Percentiles rank a stretch among this genome's conserved stretches.
These are phyloP conservation scores for Ilex paraguariensis DNA, from an alignment of 305 asterid genomes.

Conservation along the genomic window DNA sequence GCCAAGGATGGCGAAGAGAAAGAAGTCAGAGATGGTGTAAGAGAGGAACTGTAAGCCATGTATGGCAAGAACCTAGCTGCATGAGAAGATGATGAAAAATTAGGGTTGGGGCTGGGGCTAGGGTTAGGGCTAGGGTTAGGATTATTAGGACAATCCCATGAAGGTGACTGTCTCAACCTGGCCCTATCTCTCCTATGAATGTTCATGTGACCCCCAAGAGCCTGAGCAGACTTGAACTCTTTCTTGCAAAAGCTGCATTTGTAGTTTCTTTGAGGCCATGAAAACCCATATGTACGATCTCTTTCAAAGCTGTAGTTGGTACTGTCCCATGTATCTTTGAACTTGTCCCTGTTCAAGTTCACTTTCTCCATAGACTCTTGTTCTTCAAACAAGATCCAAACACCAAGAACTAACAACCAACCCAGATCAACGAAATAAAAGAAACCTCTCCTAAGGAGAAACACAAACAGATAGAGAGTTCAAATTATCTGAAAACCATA, in stretches of 20 bases:
- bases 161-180: conserved; percentile 37
- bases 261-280: conserved; percentile 74
- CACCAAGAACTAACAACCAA: no score
- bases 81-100: conserved; percentile 27
- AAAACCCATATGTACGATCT: conserved; percentile 36
- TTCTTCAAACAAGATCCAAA: no score
- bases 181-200: conserved; percentile 76
- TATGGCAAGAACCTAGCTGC: conserved; percentile 29
- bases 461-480: background rate
- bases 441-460: no score
- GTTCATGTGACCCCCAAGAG: conserved; percentile 91
- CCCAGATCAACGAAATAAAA: no score
- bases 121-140: conserved; percentile 49
- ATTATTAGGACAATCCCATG: conserved; percentile 25
- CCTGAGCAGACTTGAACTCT: conserved; percentile 78
- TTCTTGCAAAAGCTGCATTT: conserved; percentile 67
- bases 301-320: conserved; percentile 3
- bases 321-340: conserved; percentile 23
- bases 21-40: conserved; percentile 14
- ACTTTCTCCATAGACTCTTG: conserved; percentile 28
- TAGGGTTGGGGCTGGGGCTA: conserved; percentile 41
- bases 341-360: conserved; percentile 22
- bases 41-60: conserved; percentile 29
- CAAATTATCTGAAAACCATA: no score
- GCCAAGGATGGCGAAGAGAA: conserved; percentile 15